Base-by-base conservation (phyloP, 2,329 filamentous ascomycete species). In the Cucurbitaria berberidis region DNA sequence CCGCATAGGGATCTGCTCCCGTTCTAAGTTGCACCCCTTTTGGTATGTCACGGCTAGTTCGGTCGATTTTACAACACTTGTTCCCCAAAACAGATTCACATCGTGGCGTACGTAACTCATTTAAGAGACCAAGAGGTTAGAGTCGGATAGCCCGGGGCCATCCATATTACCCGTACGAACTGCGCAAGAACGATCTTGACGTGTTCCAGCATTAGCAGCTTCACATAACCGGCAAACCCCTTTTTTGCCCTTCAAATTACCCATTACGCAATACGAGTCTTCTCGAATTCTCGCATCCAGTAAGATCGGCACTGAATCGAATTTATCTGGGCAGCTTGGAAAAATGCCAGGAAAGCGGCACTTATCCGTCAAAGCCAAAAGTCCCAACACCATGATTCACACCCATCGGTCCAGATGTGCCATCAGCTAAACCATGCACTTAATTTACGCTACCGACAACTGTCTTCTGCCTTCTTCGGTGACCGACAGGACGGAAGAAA, bases 151-250 rank as follows among this genome's bases (percentile, higher is more conserved):
- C 51, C 40, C n/a, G 51, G 56, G 48, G 38, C 36, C 32, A 30
- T 51, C 40, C 15, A 62, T 60, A 61, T 69, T 69, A 69, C 51
- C 64, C 65, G 62, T 60, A 68, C 63, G 60, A 64, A 45, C 16
- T 36, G 46, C 34, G 35, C 51, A 53, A 48, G 39, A 42, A 45
- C 26, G 13, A 16, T 34, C 29, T 29, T 30, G 16, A 24, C 16
- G 11, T 27, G 27, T 27, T 43, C 30, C 21, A 30, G 35, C 16
- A 32, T 40, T 40, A 51, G 48, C 29, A 51, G 27, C 26, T 51
- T 30, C 38, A 47, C 38, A 13, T 46, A 43, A 22, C 48, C 35
- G 40, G 40, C 26, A 40, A 19, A 9, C 8, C 11, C 5, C 13
- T 53, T 40, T n/a, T 38, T 22, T 10, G 7, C 11, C 32, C n/a